These are phyloP conservation scores for Bauhinia variegata DNA, from an alignment of 306 rosid species.

Conservation along the genomic window DNA sequence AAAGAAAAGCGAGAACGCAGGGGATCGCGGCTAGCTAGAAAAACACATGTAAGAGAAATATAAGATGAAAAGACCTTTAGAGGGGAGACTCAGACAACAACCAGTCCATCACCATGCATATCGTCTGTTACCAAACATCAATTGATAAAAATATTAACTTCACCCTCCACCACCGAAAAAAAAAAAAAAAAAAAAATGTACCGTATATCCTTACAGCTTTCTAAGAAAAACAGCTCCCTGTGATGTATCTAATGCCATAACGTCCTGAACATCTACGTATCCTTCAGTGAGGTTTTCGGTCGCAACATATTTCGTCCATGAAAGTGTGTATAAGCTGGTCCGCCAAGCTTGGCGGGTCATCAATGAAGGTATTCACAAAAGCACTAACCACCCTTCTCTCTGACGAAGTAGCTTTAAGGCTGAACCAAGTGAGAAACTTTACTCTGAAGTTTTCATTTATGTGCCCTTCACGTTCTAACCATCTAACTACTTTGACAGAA, in stretches of 20 bases:
- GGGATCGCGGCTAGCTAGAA: too few species aligned
- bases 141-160: slow-evolving; percentile 24
- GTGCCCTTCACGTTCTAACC: slow-evolving; percentile 74
- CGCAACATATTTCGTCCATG: slow-evolving; percentile 66
- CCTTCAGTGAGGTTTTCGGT: slow-evolving; percentile 46
- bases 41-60: background rate
- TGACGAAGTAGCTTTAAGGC: slow-evolving; percentile 75
- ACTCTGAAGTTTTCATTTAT: slow-evolving; percentile 73
- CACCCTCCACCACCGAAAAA: too few species aligned
- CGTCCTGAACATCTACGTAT: too few species aligned
- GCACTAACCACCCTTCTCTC: slow-evolving; percentile 89
- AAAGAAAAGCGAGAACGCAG: too few species aligned
- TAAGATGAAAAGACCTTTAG: background rate
- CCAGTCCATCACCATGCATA: slow-evolving; percentile 23
- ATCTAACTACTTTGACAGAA: slow-evolving; percentile 77
- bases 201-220: slow-evolving; percentile 28
- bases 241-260: too few species aligned
- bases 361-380: slow-evolving; percentile 73
- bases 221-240: too few species aligned
- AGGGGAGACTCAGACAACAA: slow-evolving; percentile 31
- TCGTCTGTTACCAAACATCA: slow-evolving; percentile 28
- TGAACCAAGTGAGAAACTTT: slow-evolving; percentile 92
- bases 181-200: background rate
- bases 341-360: slow-evolving; percentile 87
- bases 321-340: slow-evolving; percentile 84